phyloP scores from a whole-genome alignment of 129 eudicot species.

The Flaveria linearis region DNA sequence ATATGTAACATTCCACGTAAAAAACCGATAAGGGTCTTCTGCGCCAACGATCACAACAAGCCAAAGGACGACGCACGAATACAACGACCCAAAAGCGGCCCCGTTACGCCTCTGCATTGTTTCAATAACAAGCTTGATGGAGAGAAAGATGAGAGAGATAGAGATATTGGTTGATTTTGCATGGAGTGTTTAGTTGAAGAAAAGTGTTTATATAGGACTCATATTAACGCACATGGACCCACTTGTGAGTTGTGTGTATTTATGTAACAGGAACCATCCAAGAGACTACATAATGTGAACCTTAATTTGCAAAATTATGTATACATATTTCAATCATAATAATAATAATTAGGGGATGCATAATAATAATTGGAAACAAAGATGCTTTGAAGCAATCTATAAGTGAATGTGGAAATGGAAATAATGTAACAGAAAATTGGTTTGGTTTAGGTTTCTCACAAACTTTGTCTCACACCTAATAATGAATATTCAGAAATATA shows the following conservation, averaged over 20 bases:
- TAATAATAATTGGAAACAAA: neutral
- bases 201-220: conserved; percentile 39
- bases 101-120: conserved; percentile 30
- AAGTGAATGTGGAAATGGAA: neutral
- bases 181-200: conserved; percentile 28
- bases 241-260: conserved; percentile 19
- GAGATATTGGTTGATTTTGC: conserved; percentile 20
- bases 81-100: neutral
- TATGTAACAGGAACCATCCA: conserved; percentile 24
- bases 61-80: conserved; percentile 10
- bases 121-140: neutral
- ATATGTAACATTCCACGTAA: conserved; percentile 65
- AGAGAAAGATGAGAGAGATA: neutral
- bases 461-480: conserved; percentile 1
- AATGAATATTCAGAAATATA: neutral
- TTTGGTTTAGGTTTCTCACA: conserved; percentile 15
- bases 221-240: conserved; percentile 29
- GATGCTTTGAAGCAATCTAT: neutral
- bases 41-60: conserved; percentile 39
- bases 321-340: neutral
- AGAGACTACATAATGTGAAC: conserved; percentile 2
- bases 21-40: conserved; percentile 66
- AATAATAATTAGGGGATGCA: conserved; percentile 2
- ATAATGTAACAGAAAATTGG: conserved; percentile 12
- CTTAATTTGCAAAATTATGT: neutral